These are phyloP conservation scores for Euptelea pleiosperma DNA, from an alignment of 164 flowering plant genomes.

Conservation along the genomic window DNA sequence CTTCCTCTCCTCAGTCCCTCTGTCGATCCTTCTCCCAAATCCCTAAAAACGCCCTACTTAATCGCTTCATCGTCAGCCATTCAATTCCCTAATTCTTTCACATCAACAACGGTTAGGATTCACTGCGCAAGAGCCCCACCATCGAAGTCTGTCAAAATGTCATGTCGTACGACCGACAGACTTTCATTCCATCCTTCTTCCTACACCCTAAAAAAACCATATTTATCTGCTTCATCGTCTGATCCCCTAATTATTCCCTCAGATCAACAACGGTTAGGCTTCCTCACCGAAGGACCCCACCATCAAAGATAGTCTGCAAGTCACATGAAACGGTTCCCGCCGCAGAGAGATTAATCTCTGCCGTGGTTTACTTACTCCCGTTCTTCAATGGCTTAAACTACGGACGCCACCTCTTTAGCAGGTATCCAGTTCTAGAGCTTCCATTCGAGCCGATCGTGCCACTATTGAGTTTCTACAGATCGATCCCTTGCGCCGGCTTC, in stretches of 20 bases:
- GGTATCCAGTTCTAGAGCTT: background rate
- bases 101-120: too few relatives aligned
- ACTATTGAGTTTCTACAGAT: conserved; percentile 7
- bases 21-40: background rate
- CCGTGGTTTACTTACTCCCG: conserved; percentile 9
- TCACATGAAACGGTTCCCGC: conserved; percentile 4
- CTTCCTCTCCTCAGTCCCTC: background rate
- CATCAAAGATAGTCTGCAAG: background rate
- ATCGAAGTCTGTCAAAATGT: too few relatives aligned
- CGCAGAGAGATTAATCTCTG: conserved; percentile 9
- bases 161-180: too few relatives aligned
- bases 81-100: too few relatives aligned
- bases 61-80: background rate
- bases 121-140: too few relatives aligned
- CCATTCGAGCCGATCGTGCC: conserved; percentile 11
- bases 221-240: too few relatives aligned
- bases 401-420: conserved; percentile 1
- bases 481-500: conserved; percentile 5
- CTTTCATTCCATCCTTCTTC: too few relatives aligned
- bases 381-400: conserved; percentile 12
- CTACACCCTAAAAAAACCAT: too few relatives aligned
- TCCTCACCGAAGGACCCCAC: background rate
- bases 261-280: too few relatives aligned
- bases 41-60: background rate
- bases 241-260: too few relatives aligned